Percentiles rank a stretch among this genome's conserved stretches.
Conservation (phyloP, 129 eudicot species). For the Lactuca saligna region DNA sequence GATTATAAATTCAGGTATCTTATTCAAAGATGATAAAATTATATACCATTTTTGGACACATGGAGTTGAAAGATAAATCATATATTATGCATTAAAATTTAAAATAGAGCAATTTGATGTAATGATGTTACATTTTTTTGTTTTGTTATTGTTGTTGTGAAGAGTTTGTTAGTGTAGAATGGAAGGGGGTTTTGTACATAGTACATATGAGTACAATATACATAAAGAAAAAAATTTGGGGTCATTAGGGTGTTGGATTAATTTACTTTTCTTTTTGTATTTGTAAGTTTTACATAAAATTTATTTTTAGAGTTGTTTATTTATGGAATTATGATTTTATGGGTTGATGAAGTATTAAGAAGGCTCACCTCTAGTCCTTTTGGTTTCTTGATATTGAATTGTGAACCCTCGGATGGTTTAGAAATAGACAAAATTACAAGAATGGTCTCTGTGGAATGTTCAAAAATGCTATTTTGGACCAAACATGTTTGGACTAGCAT, state of each 20-base stretch:
- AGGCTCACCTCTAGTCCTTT: not conserved
- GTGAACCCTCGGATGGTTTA: not conserved
- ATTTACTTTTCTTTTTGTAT: conserved; percentile 23
- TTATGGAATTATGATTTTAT: not conserved
- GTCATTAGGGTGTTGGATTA: conserved; percentile 20
- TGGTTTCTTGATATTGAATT: not conserved
- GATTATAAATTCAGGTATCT: conserved; percentile 86
- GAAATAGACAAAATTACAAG: too few relatives aligned
- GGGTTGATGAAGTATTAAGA: conserved; percentile 1
- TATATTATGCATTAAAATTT: conserved; percentile 4
- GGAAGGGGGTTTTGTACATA: conserved; percentile 28
- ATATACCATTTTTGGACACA: conserved; percentile 4
- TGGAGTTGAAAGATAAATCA: conserved; percentile 2
- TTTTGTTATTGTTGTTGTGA: conserved; percentile 15
- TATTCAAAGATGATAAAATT: conserved; percentile 38
- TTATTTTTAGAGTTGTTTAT: conserved; percentile 4
- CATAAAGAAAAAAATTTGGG: conserved; percentile 21
- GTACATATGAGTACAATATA: conserved; percentile 34
- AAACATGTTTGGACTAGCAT: too few relatives aligned
- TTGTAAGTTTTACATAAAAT: not conserved
- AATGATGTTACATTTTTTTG: not conserved
- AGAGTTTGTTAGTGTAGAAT: conserved; percentile 29
- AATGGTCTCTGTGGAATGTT: too few relatives aligned
- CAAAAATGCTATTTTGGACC: too few relatives aligned
- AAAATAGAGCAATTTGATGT: not conserved